Conservation (phyloP, 2,329 filamentous ascomycete species). For the Penicillium sp. region DNA sequence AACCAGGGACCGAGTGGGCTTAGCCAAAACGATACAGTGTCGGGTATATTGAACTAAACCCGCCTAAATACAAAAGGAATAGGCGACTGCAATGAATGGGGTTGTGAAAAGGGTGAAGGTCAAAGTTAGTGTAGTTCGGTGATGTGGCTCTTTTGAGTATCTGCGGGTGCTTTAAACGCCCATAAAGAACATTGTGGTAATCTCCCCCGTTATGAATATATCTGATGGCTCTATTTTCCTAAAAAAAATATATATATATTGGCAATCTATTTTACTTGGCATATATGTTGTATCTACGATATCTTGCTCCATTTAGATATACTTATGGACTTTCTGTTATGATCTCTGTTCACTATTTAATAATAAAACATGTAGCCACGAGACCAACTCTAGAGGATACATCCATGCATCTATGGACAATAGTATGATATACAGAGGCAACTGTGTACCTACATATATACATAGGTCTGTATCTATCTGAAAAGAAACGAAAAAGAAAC, state of each 20-base stretch:
- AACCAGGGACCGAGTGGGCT: constrained; percentile 23
- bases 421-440: neutral
- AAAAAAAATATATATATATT: neutral
- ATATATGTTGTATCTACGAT: neutral
- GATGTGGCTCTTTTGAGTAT: constrained; percentile 6
- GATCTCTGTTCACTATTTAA: neutral
- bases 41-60: neutral
- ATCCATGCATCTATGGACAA: neutral
- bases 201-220: neutral
- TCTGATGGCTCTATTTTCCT: neutral
- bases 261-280: neutral
- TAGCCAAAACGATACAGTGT: constrained; percentile 7
- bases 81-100: neutral
- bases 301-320: neutral
- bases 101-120: neutral
- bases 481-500: neutral
- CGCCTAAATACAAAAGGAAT: neutral
- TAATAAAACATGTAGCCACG: neutral
- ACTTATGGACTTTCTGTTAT: neutral
- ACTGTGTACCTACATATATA: neutral
- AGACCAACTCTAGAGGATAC: neutral
- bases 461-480: neutral
- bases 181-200: neutral
- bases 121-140: neutral
- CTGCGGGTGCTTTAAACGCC: neutral